These are phyloP conservation scores for Aspergillus sergii DNA, from an alignment of 2,329 filamentous ascomycete genomes.

Conservation along the genomic window DNA sequence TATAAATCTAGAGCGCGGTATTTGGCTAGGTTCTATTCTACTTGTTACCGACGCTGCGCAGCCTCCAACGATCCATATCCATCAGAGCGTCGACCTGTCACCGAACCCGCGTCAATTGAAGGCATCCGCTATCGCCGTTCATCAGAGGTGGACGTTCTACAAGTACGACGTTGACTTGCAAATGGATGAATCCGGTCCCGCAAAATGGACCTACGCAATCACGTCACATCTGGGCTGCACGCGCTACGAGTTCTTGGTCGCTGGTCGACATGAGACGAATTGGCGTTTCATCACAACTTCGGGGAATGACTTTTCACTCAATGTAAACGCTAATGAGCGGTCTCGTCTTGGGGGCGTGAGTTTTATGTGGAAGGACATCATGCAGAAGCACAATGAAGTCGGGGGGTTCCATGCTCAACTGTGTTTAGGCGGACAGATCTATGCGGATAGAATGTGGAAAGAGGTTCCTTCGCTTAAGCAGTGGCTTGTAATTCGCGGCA, in stretches of 20 bases:
- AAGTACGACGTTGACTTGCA: conserved; percentile 87
- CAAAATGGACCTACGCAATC: conserved; percentile 97
- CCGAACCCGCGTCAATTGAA: conserved; percentile 89
- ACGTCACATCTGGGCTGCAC: conserved; percentile 96
- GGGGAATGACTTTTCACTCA: conserved; percentile 90
- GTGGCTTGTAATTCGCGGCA: conserved; percentile 90
- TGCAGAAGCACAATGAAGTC: conserved; percentile 96
- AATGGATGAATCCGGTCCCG: conserved; percentile 77
- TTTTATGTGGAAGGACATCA: conserved; percentile 98
- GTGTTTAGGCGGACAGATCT: conserved; percentile 91
- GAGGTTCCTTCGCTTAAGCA: conserved; percentile 92
- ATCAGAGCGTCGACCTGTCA: conserved; percentile 85
- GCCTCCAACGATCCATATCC: conserved; percentile 93
- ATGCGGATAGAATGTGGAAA: conserved; percentile 93
- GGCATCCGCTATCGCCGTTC: conserved; percentile 78
- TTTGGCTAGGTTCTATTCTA: conserved; percentile 93
- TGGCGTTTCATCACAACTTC: conserved; percentile 97
- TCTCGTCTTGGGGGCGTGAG: conserved; percentile 84
- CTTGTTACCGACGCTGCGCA: conserved; percentile 89
- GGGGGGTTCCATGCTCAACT: conserved; percentile 94
- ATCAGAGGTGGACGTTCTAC: conserved; percentile 95
- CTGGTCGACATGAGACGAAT: conserved; percentile 82
- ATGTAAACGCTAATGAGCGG: conserved; percentile 83
- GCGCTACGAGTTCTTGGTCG: conserved; percentile 95
- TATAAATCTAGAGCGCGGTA: conserved; percentile 88